Evolutionary conservation across 441 rosid species (phyloP).

Genomic region (Adansonia grandidieri): DNA sequence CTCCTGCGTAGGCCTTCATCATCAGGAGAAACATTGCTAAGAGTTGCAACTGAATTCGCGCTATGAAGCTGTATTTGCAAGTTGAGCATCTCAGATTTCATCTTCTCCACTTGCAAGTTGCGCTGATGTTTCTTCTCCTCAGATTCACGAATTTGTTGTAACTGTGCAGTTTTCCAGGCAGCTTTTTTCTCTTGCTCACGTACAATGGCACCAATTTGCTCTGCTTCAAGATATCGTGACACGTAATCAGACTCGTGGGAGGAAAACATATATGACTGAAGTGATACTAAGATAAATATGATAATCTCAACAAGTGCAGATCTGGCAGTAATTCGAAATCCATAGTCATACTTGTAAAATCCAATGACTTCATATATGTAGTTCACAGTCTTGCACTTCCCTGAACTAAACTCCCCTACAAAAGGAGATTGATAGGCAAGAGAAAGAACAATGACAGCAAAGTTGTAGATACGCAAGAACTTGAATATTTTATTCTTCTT

Average conservation of each 20-base stretch:
- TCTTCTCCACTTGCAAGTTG: slow-evolving; percentile 95
- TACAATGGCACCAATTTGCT: slow-evolving; percentile 96
- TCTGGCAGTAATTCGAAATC: slow-evolving; percentile 94
- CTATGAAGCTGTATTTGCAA: slow-evolving; percentile 88
- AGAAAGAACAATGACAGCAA: slow-evolving; percentile 83
- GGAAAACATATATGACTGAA: slow-evolving; percentile 94
- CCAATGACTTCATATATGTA: slow-evolving; percentile 88
- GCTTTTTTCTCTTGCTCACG: slow-evolving; percentile 97
- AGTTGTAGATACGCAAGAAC: slow-evolving; percentile 96
- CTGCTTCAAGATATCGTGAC: slow-evolving; percentile 93
- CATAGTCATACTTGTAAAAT: slow-evolving; percentile 94
- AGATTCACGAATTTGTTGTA: slow-evolving; percentile 86
- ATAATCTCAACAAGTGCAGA: slow-evolving; percentile 96
- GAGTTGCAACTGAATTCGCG: slow-evolving; percentile 53
- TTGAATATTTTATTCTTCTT: slow-evolving; percentile 92
- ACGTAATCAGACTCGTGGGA: slow-evolving; percentile 91
- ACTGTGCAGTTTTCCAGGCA: slow-evolving; percentile 97
- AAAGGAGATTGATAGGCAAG: slow-evolving; percentile 98
- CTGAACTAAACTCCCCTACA: slow-evolving; percentile 75
- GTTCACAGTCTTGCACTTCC: slow-evolving; percentile 62
- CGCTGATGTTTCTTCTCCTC: slow-evolving; percentile 86
- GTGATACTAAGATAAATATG: slow-evolving; percentile 89
- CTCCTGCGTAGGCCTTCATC: slow-evolving; percentile 77
- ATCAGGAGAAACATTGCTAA: slow-evolving; percentile 53
- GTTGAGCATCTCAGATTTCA: slow-evolving; percentile 98